phyloP scores from a whole-genome alignment of 2,329 filamentous ascomycete species.

The Fusarium papillatum region DNA sequence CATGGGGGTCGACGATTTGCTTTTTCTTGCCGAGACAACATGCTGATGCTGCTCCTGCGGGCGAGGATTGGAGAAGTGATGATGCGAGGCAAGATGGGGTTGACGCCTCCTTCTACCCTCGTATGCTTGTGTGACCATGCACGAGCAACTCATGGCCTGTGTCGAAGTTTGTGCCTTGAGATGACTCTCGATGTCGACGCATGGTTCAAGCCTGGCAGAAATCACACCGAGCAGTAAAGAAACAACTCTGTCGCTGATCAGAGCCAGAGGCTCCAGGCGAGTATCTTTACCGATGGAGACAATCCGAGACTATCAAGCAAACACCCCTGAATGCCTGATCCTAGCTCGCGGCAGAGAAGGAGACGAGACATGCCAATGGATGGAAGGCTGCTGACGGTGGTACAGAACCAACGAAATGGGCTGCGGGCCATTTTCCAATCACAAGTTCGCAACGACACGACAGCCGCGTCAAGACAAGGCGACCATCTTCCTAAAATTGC shows the following conservation, averaged over 20 bases:
- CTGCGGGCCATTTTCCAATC: constrained; percentile 16
- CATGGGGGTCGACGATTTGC: not conserved
- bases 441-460: constrained; percentile 12
- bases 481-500: constrained; percentile 21
- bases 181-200: not conserved
- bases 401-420: constrained; percentile 12
- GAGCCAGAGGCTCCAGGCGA: constrained; percentile 13
- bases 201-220: not conserved
- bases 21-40: not conserved
- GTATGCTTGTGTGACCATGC: not conserved
- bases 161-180: not conserved
- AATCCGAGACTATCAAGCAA: constrained; percentile 25
- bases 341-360: constrained; percentile 15
- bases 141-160: not conserved
- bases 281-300: constrained; percentile 2
- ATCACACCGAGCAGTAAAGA: not conserved
- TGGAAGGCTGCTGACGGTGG: constrained; percentile 10
- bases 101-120: not conserved
- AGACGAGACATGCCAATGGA: not conserved
- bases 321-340: constrained; percentile 27
- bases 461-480: constrained; percentile 16
- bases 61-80: not conserved
- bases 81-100: not conserved
- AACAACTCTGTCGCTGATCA: not conserved
- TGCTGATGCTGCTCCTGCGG: not conserved